Conservation (phyloP, 1,284 basidiomycete species). For the Coriolopsis trogii region DNA sequence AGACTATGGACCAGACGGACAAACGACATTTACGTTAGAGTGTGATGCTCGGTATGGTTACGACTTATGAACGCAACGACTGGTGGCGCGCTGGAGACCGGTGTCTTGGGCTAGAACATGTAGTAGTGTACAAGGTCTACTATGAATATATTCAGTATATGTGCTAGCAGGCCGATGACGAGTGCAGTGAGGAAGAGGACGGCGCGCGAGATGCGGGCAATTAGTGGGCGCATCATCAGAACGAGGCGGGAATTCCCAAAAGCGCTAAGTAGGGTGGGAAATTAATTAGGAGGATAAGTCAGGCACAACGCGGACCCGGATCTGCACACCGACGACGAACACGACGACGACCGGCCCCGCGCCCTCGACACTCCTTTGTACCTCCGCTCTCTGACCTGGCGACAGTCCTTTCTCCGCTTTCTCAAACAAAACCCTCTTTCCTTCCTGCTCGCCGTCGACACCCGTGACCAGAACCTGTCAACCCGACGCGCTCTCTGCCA, state of each 20-base stretch:
- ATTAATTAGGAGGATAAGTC: constrained; percentile 4
- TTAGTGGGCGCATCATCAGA: not conserved
- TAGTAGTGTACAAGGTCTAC: too few species aligned
- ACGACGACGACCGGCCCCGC: constrained; percentile 15
- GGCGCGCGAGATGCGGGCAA: not conserved
- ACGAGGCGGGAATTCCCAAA: constrained; percentile 19
- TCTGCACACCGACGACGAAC: constrained; percentile 14
- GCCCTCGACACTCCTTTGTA: constrained; percentile 19
- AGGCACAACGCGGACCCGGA: constrained; percentile 13
- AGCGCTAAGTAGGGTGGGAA: constrained; percentile 1
- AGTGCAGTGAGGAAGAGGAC: too few species aligned
- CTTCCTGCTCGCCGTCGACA: not conserved
- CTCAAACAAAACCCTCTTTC: not conserved
- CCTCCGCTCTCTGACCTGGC: constrained; percentile 16
- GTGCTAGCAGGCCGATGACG: too few species aligned
- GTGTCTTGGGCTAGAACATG: too few species aligned
- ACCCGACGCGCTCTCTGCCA: constrained; percentile 5
- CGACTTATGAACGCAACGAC: too few species aligned
- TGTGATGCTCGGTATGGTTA: constrained; percentile 3
- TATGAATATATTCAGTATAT: too few species aligned
- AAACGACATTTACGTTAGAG: constrained; percentile 15
- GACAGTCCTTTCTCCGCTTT: constrained; percentile 14
- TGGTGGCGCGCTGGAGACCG: too few species aligned
- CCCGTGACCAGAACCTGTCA: constrained; percentile 11
- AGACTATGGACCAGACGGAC: not conserved